Percentiles rank a stretch among this genome's conserved stretches.
These are phyloP conservation scores for Aspergillus biplanus DNA, from an alignment of 495 filamentous ascomycete genomes.

Conservation along the genomic window DNA sequence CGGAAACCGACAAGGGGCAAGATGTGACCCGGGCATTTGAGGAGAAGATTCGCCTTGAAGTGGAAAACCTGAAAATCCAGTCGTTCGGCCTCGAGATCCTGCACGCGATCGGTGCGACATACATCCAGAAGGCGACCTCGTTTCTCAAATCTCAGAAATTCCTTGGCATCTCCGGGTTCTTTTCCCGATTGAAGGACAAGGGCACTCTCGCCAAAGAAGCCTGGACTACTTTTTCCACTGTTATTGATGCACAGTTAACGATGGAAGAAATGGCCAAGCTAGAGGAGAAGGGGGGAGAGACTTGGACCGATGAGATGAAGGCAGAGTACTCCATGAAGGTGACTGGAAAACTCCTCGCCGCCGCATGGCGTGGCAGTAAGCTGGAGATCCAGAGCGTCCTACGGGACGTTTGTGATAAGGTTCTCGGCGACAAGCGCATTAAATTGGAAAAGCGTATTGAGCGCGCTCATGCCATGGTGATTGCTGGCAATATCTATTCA, in stretches of 20 bases:
- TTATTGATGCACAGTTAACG: slow-evolving; percentile 97
- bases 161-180: slow-evolving; percentile 93
- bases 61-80: slow-evolving; percentile 99
- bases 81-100: slow-evolving; percentile 96
- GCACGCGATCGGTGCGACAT: slow-evolving; percentile 90
- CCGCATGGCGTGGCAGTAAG: slow-evolving; percentile 95
- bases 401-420: slow-evolving; percentile 79
- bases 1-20: slow-evolving; percentile 86
- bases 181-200: slow-evolving; percentile 93
- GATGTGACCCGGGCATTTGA: slow-evolving; percentile 90
- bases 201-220: slow-evolving; percentile 95
- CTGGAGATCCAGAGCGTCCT: slow-evolving; percentile 98
- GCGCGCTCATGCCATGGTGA: slow-evolving; percentile 83
- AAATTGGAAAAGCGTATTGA: slow-evolving; percentile 83
- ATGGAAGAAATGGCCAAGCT: slow-evolving; percentile 99
- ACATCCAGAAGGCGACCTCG: slow-evolving; percentile 81
- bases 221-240: slow-evolving; percentile 94
- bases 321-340: slow-evolving; percentile 94
- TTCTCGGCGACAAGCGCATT: slow-evolving; percentile 78
- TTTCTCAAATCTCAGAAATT: slow-evolving; percentile 96
- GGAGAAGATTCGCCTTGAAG: slow-evolving; percentile 91
- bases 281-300: slow-evolving; percentile 93
- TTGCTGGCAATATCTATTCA: slow-evolving; percentile 84
- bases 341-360: slow-evolving; percentile 97
- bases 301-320: slow-evolving; percentile 98